Conservation (phyloP, 768 basidiomycete genomes). For the Agrocybe pediades region DNA sequence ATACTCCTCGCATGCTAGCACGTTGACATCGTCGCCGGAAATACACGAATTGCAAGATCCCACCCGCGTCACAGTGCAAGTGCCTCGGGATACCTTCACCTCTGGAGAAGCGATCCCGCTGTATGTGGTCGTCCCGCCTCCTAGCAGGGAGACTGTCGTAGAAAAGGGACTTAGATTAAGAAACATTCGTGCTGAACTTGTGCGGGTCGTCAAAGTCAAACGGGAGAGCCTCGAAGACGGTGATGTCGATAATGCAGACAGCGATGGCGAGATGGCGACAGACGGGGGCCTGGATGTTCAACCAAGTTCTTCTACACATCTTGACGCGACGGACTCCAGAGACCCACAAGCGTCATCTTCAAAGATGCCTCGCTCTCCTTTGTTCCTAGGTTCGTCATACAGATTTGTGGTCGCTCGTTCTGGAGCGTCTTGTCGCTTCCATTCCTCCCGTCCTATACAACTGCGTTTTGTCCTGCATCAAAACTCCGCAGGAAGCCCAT, state of each 20-base stretch:
- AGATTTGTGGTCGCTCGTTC: conserved; percentile 73
- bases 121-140: conserved; percentile 81
- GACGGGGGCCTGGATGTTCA: conserved; percentile 32
- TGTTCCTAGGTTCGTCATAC: conserved; percentile 43
- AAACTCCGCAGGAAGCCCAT: conserved; percentile 49
- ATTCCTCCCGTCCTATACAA: conserved; percentile 70
- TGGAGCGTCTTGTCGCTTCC: conserved; percentile 91
- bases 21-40: conserved; percentile 61
- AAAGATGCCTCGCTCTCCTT: conserved; percentile 40
- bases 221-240: conserved; percentile 42
- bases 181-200: conserved; percentile 80
- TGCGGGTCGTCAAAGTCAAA: conserved; percentile 63
- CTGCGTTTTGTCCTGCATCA: conserved; percentile 83
- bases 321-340: conserved; percentile 12
- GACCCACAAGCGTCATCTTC: conserved; percentile 35
- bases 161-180: conserved; percentile 74
- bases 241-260: conserved; percentile 32
- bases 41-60: conserved; percentile 61
- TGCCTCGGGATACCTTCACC: conserved; percentile 72
- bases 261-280: conserved; percentile 26
- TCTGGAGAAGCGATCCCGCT: conserved; percentile 77
- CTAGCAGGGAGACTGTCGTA: conserved; percentile 64
- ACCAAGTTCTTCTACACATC: conserved; percentile 24
- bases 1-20: conserved; percentile 65
- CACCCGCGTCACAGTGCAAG: conserved; percentile 65